Evolutionary conservation across 2,329 filamentous ascomycete genomes (phyloP).

Genomic region (Penicillium sp.): DNA sequence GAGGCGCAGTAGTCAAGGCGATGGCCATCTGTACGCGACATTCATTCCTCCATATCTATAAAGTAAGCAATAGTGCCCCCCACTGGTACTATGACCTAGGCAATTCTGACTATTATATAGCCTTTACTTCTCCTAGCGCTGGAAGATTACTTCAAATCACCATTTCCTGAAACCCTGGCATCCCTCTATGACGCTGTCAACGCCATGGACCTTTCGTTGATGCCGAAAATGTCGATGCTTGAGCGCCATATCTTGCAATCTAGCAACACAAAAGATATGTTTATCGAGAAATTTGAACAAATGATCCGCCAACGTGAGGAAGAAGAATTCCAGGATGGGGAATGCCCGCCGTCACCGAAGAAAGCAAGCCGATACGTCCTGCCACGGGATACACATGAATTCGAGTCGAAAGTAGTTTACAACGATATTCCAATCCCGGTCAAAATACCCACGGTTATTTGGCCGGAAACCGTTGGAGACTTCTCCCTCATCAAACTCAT

Average conservation of each 20-base stretch:
- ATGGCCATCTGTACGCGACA: constrained; percentile 99
- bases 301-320: constrained; percentile 84
- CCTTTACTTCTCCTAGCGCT: constrained; percentile 85
- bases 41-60: constrained; percentile 98
- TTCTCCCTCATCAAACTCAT: constrained; percentile 97
- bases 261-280: constrained; percentile 92
- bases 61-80: constrained; percentile 59
- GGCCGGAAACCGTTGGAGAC: constrained; percentile 94
- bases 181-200: constrained; percentile 91
- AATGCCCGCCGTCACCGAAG: constrained; percentile 48
- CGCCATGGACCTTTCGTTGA: constrained; percentile 90
- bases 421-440: constrained; percentile 96
- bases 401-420: constrained; percentile 92
- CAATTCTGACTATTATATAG: constrained; percentile 45
- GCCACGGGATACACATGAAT: constrained; percentile 94
- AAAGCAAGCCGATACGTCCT: constrained; percentile 69
- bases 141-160: constrained; percentile 95
- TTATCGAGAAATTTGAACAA: constrained; percentile 94
- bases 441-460: constrained; percentile 90
- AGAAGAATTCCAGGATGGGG: constrained; percentile 36
- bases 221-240: constrained; percentile 79
- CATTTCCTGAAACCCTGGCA: constrained; percentile 81
- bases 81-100: background rate
- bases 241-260: constrained; percentile 84
- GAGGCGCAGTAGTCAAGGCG: constrained; percentile 92